phyloP scores from a whole-genome alignment of 192 early-diverging fungal species.

The Entomortierella parvispora region DNA sequence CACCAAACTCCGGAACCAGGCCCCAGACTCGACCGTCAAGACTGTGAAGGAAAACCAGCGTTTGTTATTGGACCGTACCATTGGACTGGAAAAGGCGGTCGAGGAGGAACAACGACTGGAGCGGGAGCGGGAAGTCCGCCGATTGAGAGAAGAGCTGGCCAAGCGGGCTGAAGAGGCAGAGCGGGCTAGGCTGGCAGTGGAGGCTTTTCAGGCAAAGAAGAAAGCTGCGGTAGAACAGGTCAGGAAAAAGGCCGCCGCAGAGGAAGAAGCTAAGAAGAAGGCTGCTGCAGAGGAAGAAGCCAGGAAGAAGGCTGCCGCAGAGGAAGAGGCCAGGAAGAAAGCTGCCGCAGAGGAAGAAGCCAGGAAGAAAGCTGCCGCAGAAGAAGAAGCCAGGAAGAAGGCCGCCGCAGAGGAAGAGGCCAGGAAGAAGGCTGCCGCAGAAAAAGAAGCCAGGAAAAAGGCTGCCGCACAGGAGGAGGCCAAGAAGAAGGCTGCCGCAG shows the following conservation, averaged over 20 bases:
- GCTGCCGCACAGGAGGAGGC: too few relatives aligned
- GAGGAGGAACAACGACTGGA: neutral
- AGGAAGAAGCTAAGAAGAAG: neutral
- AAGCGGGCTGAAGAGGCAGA: neutral
- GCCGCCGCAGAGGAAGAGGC: too few relatives aligned
- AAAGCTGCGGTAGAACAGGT: neutral
- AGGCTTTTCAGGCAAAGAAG: neutral
- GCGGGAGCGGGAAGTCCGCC: neutral
- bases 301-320: neutral
- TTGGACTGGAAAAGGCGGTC: neutral
- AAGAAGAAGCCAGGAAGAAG: too few relatives aligned
- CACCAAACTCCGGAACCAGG: too few relatives aligned
- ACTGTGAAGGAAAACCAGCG: too few relatives aligned
- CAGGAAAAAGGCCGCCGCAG: neutral
- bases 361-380: too few relatives aligned
- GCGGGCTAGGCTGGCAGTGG: neutral
- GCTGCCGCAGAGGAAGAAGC: neutral
- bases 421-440: too few relatives aligned
- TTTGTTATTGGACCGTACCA: neutral
- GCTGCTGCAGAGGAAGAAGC: neutral
- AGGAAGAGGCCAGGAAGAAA: neutral
- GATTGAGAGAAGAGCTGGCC: neutral
- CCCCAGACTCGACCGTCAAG: too few relatives aligned
- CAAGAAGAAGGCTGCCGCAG: too few relatives aligned
- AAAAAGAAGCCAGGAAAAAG: too few relatives aligned